Conservation (phyloP, 345 rosid genomes). For the Bruguiera gymnorhiza region DNA sequence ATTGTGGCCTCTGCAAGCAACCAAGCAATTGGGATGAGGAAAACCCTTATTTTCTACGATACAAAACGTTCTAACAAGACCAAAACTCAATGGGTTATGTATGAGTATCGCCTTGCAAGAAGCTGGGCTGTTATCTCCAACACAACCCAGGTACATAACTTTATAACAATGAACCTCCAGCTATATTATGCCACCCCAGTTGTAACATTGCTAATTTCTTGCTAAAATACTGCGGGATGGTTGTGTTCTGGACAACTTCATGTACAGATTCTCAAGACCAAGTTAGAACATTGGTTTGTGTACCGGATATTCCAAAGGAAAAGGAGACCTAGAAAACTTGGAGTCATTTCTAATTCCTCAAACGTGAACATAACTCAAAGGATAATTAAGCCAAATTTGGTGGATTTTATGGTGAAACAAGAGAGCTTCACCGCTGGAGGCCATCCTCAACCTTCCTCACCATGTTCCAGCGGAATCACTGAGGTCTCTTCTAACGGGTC, state of each 20-base stretch:
- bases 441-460: slow-evolving; percentile 56
- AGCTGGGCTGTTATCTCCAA: slow-evolving; percentile 15
- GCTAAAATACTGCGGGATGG: background rate
- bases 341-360: slow-evolving; percentile 11
- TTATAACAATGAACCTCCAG: background rate
- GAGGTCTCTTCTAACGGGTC: slow-evolving; percentile 24
- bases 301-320: slow-evolving; percentile 61
- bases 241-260: slow-evolving; percentile 14
- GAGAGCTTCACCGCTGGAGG: slow-evolving; percentile 9
- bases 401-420: slow-evolving; percentile 37
- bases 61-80: slow-evolving; percentile 25
- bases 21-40: slow-evolving; percentile 49
- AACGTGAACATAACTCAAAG: slow-evolving; percentile 7
- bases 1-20: slow-evolving; percentile 36
- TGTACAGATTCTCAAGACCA: slow-evolving; percentile 35
- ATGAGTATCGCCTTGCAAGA: slow-evolving; percentile 47
- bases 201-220: background rate
- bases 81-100: slow-evolving; percentile 61
- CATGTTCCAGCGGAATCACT: slow-evolving; percentile 48
- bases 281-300: slow-evolving; percentile 62
- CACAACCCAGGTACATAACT: slow-evolving; percentile 24
- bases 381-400: slow-evolving; percentile 15
- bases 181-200: no score
- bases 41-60: slow-evolving; percentile 47
- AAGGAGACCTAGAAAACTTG: slow-evolving; percentile 28